Percentiles rank a stretch among this genome's conserved stretches.
phyloP scores from a whole-genome alignment of 2,329 filamentous ascomycete species.

The Pseudogymnoascus sp. region DNA sequence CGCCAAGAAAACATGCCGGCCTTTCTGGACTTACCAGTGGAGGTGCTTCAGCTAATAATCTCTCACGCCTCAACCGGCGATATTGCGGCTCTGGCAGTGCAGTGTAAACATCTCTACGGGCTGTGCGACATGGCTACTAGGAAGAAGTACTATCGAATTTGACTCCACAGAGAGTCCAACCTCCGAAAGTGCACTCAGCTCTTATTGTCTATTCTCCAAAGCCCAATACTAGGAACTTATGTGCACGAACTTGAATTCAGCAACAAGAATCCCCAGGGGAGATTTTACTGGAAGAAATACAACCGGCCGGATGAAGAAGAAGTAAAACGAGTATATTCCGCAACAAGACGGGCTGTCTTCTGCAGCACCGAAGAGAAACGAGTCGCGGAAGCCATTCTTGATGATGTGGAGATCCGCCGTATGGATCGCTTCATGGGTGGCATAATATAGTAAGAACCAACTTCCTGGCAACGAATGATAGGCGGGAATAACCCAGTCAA shows the following conservation, averaged over 20 bases:
- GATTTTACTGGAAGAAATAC: neutral
- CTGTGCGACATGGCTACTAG: neutral
- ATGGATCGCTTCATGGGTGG: neutral
- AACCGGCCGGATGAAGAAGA: neutral
- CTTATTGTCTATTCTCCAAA: neutral
- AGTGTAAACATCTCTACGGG: neutral
- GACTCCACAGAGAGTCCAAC: neutral
- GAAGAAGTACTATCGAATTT: neutral
- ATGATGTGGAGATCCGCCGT: neutral
- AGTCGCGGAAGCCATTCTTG: neutral
- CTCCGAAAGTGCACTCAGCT: neutral
- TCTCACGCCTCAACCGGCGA: neutral
- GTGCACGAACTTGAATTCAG: neutral
- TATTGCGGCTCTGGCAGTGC: neutral
- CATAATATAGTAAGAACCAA: neutral
- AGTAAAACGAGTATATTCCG: neutral
- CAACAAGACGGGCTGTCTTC: neutral
- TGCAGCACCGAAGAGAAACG: neutral
- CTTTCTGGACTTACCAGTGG: neutral
- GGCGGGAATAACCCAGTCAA: neutral
- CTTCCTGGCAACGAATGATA: neutral
- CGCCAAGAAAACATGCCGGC: neutral
- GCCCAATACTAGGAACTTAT: neutral
- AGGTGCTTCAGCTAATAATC: neutral
- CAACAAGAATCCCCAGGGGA: neutral